Percentiles rank a stretch among this genome's conserved stretches.
Evolutionary conservation across 140 eudicot genomes (phyloP).

Genomic region (Flaveria floridana): DNA sequence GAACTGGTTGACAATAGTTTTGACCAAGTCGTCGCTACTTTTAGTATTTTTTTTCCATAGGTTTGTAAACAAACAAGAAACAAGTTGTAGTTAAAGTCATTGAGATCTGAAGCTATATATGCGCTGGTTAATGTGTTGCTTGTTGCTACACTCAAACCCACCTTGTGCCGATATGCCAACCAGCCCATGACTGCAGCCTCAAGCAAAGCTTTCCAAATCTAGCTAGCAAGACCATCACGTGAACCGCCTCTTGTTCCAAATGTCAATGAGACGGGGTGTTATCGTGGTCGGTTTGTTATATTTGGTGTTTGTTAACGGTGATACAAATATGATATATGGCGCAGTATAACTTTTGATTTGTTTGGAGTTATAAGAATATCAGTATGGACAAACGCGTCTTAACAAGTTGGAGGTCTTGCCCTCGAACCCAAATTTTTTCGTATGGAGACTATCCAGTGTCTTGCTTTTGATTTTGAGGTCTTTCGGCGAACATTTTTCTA

Average conservation of each 20-base stretch:
- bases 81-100: conserved; percentile 24
- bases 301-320: too few species aligned
- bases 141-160: conserved; percentile 20
- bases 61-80: conserved; percentile 15
- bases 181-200: conserved; percentile 3
- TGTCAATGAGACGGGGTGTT: conserved; percentile 1
- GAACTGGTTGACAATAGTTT: conserved; percentile 3
- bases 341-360: too few species aligned
- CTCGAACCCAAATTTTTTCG: too few species aligned
- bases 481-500: too few species aligned
- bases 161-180: conserved; percentile 14
- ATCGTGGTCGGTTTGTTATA: too few species aligned
- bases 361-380: too few species aligned
- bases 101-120: conserved; percentile 29
- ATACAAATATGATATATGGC: background rate
- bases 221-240: conserved; percentile 20
- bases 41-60: background rate
- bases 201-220: conserved; percentile 27
- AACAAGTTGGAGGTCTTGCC: too few species aligned
- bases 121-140: conserved; percentile 30
- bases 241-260: background rate
- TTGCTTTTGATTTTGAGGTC: too few species aligned
- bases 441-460: too few species aligned
- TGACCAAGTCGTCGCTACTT: conserved; percentile 25
- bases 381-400: too few species aligned